phyloP scores from a whole-genome alignment of 164 flowering plant species.

The Stephania yunnanensis region DNA sequence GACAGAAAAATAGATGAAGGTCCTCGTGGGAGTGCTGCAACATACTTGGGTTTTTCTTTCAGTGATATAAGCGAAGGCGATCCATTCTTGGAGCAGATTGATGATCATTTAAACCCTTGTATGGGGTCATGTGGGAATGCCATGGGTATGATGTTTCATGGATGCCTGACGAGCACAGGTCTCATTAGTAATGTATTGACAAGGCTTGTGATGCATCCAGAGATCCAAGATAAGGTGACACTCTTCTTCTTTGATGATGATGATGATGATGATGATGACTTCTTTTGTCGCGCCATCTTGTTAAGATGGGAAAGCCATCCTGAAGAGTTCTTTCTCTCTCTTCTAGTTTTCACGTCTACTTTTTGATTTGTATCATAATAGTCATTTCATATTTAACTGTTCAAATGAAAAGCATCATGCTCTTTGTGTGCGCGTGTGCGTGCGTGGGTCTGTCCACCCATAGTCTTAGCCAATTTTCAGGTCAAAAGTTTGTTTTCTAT shows the following conservation, averaged over 20 bases:
- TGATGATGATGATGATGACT: not conserved
- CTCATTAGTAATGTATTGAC: slow-evolving; percentile 41
- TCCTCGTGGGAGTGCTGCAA: slow-evolving; percentile 9
- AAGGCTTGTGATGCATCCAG: slow-evolving; percentile 50
- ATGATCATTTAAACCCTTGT: slow-evolving; percentile 17
- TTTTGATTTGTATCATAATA: too few species aligned
- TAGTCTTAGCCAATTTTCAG: too few species aligned
- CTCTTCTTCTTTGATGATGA: not conserved
- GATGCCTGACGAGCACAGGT: slow-evolving; percentile 44
- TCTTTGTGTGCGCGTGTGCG: too few species aligned
- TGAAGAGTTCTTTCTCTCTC: too few species aligned
- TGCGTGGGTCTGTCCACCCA: too few species aligned
- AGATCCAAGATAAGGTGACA: slow-evolving; percentile 51
- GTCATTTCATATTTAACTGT: too few species aligned
- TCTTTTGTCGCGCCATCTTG: not conserved
- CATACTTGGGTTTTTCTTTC: slow-evolving; percentile 10
- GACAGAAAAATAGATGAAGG: slow-evolving; percentile 10
- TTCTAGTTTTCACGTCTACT: too few species aligned
- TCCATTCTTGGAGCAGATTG: slow-evolving; percentile 19
- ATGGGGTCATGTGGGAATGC: slow-evolving; percentile 46
- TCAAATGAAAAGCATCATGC: too few species aligned
- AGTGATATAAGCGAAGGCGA: slow-evolving; percentile 14
- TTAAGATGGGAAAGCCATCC: not conserved
- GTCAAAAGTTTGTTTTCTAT: too few species aligned
- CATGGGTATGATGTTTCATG: slow-evolving; percentile 61